These are phyloP conservation scores for Tylopilus orsonianus DNA, from an alignment of 1,284 basidiomycete genomes.

Conservation along the genomic window DNA sequence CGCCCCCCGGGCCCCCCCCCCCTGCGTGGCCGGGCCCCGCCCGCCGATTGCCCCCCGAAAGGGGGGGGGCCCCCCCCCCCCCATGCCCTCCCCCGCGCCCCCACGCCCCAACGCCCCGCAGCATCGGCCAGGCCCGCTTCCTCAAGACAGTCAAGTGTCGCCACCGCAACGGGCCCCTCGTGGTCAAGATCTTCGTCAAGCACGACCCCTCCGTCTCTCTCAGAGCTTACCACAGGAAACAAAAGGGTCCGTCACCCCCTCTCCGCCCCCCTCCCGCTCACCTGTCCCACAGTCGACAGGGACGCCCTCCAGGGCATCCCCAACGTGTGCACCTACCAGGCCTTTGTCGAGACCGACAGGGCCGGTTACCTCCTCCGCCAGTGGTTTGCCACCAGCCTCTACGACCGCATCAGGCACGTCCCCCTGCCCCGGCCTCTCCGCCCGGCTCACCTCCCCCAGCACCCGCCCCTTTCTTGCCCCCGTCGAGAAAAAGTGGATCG, in stretches of 20 bases:
- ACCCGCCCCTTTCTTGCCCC: conserved; percentile 91
- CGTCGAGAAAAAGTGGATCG: conserved; percentile 98
- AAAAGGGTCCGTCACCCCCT: conserved; percentile 53
- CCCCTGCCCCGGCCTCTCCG: not conserved
- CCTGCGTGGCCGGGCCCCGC: too few relatives aligned
- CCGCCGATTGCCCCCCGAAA: too few relatives aligned
- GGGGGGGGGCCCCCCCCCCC: too few relatives aligned
- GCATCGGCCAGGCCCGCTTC: conserved; percentile 90
- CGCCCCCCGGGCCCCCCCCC: too few relatives aligned
- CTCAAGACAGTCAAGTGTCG: conserved; percentile 87
- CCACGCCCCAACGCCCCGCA: conserved; percentile 32
- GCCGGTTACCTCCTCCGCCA: conserved; percentile 95
- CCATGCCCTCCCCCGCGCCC: too few relatives aligned
- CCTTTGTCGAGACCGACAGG: conserved; percentile 93
- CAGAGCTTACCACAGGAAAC: conserved; percentile 56
- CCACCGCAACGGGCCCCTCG: conserved; percentile 69
- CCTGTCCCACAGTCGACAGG: conserved; percentile 62
- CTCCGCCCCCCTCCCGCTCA: not conserved
- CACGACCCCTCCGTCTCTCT: conserved; percentile 67
- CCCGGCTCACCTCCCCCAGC: conserved; percentile 42
- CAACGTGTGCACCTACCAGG: conserved; percentile 89
- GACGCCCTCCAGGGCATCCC: conserved; percentile 83
- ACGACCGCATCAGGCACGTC: conserved; percentile 94
- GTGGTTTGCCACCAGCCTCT: conserved; percentile 93
- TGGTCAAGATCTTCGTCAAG: conserved; percentile 83